Percentiles rank a stretch among this genome's conserved stretches.
phyloP scores from a whole-genome alignment of 176 grass and related monocot genomes.

The Oryza meridionalis region DNA sequence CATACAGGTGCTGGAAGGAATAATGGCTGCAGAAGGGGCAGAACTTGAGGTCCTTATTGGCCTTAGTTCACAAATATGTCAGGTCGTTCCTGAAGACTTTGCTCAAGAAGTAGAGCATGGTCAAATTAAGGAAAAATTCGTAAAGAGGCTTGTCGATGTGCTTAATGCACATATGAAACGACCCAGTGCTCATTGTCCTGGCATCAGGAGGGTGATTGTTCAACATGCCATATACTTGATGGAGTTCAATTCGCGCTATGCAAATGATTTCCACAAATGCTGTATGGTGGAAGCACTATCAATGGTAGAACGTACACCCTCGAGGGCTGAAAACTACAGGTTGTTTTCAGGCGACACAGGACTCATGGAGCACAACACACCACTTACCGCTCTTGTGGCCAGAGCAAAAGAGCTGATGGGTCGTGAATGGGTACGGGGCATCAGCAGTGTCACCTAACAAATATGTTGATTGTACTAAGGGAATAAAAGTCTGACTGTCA shows the following conservation, averaged over 20 bases:
- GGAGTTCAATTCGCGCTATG: not conserved
- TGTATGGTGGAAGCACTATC: not conserved
- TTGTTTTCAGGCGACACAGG: not conserved
- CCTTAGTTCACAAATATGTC: conserved; percentile 13
- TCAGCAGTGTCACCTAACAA: not conserved
- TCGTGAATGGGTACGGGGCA: not conserved
- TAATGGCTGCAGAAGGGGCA: not conserved
- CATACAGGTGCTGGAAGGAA: not conserved
- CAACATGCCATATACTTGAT: not conserved
- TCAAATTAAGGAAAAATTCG: not conserved
- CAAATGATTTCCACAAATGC: not conserved
- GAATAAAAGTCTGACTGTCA: too few species aligned
- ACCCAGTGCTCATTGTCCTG: not conserved
- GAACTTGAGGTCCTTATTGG: conserved; percentile 5
- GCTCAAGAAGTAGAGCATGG: not conserved
- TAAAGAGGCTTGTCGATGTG: not conserved
- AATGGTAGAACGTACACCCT: not conserved
- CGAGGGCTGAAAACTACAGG: not conserved
- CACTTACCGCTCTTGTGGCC: not conserved
- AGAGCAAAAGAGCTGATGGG: conserved; percentile 5
- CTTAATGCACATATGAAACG: not conserved
- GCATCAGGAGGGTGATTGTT: not conserved
- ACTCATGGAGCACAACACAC: not conserved
- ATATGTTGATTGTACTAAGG: not conserved
- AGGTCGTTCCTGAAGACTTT: not conserved